Base-by-base conservation (phyloP, 495 filamentous ascomycete species). In the Endocarpon pusillum region DNA sequence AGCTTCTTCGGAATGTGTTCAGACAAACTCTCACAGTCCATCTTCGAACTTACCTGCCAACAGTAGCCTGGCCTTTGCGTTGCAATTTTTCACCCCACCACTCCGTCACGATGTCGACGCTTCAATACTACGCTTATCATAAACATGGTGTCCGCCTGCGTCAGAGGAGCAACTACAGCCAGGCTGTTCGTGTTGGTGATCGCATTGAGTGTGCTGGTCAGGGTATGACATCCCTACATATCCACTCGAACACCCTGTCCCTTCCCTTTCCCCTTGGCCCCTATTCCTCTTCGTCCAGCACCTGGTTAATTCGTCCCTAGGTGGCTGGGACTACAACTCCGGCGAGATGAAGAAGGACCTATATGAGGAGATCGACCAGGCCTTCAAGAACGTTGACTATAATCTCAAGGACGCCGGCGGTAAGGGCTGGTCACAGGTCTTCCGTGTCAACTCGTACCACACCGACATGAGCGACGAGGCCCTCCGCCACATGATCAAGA, bases 371-470 rank as follows among this genome's bases (percentile, higher is more conserved):
- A 59, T 72, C 34, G 65, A 67, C 22, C 58, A 61, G 32, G 61
- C 67, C 0, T 73, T 74, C 44, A 49, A 44, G 1, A 74, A 71
- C 36, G 56, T 74, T 14, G 59, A 72, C 3, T 36, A 49, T 1
- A 51, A 44, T 19, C 44, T 69, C 19, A 58, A 55, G 32, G 23
- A 58, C 20, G 67, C 66, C 3, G 69, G 69, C 3, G 64, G 67
- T 0, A 60, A 64, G 30, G 68, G 67, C 11, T 71, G 69, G 69
- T 44, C 43, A 7, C 66, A 73, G 44, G 69, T 71, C 7, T 72
- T 52, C 46, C 49, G 52, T 1, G 55, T 71, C 7, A 58, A 54
- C 18, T 56, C 57, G 3, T 72, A 73, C 35, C 58, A 62, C 34
- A 40, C 55, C 3, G 44, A 45, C 0, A 49, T 68, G 12, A 56